Base-by-base conservation (phyloP, 345 rosid genomes). In the Gossypium turneri region DNA sequence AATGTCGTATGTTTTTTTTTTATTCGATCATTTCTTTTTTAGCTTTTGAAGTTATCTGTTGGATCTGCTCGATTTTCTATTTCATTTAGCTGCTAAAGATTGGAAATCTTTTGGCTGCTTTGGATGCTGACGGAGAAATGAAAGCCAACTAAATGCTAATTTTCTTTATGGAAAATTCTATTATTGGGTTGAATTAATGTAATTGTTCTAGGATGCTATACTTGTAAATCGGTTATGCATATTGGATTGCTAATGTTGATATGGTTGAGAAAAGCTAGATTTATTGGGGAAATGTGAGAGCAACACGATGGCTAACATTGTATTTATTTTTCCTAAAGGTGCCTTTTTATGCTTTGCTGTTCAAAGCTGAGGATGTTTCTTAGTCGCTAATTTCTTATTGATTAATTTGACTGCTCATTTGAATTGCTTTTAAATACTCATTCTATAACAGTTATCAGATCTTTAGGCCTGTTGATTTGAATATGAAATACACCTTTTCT, bases 1-100 rank as follows among this genome's bases (percentile, higher is more conserved):
- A 92, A 86, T 86, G 91, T 96, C 62, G 99, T 96, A 79, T 82
- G 98, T 88, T 38, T 75, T 34, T 34, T 34, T 53, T 48, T 16
- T 25, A 57, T 22, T 5, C 62, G 25, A 2, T 53, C 20, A 58
- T 29, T 25, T 71, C 11, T 41, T 22, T 51, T 71, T 9, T n/a
- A 7, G 47, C 74, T 7, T 34, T 5, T 78, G 59, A 27, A 52
- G 65, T 44, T 55, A 15, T 79, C 72, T 68, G 67, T 77, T 83
- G 44, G 80, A 82, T 84, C 80, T 44, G 22, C 27, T 43, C 45
- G 19, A 38, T 47, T 74, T 74, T 53, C 20, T 62, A 38, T 17
- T 63, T 66, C 16, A 25, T 50, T 48, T 15, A 15, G 44, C 50
- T 9, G 29, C n/a, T 41, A 65, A 61, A 64, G 43, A 50, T 48